Evolutionary conservation across 805 yeast species (phyloP), one percentile per base, ranked within the genome.

Genomic region (Teunomyces atbi): DNA sequence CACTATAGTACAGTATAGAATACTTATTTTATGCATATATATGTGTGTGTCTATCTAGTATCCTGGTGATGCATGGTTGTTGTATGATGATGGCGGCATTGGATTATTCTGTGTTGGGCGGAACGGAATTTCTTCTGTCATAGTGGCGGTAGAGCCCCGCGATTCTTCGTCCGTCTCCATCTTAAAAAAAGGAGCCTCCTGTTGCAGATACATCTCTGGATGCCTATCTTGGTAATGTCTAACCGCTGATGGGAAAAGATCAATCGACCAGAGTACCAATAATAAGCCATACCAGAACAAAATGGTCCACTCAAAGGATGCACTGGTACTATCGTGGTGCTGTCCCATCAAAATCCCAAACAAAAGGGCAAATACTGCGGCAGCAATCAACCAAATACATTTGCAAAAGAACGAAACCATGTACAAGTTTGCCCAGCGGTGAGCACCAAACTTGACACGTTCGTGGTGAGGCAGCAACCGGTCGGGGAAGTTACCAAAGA

Each of bases 261-360:
- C 97, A 49, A 79, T 74, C 1, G 86, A 69, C 62, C 91, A 73
- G 46, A 83, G 67, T 3, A 84, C 59, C 52, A 84, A 78, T 49
- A 86, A 71, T 28, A 84, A 56, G 3, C 96, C 94, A 60, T 86
- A 91, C 82, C 88, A 83, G 65, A 83, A 91, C n/a, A 92, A 83
- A 36, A 91, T 65, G 3, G 83, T 60, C 98, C 98, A 92, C 66
- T 92, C 98, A 60, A 86, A 81, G 16, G 74, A 69, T 0, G 90
- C 90, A 34, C 83, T 74, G 27, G 76, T 69, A 51, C 76, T 70
- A 32, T 66, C 58, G 6, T 66, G 57, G 21, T 73, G 71, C 1
- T 46, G 44, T 10, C 62, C 60, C 61, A 60, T 57, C 42, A 67
- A 59, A 3, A 64, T 73, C n/a, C 81, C 89, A 53, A 89, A 92